Evolutionary conservation across 805 yeast genomes (phyloP).

Genomic region (Clavispora santaluciae): DNA sequence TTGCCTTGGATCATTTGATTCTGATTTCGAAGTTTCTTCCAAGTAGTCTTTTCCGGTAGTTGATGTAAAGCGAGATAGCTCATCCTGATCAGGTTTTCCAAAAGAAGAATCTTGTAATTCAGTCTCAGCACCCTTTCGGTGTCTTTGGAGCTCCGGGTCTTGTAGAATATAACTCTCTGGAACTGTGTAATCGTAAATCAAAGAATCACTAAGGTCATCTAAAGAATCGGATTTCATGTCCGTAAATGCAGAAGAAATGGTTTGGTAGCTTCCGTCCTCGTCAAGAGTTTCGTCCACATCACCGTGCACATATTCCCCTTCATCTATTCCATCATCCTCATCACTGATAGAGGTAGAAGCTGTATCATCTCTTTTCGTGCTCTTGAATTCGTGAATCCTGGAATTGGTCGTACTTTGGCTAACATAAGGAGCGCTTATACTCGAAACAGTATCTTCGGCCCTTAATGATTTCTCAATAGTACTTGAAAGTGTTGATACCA

Average conservation of each 20-base stretch:
- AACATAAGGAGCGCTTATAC: not conserved
- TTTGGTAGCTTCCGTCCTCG: slow-evolving; percentile 16
- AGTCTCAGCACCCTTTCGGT: not conserved
- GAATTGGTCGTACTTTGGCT: not conserved
- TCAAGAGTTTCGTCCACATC: slow-evolving; percentile 25
- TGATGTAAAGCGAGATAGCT: not conserved
- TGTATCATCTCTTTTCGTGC: not conserved
- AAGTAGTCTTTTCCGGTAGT: slow-evolving; percentile 1
- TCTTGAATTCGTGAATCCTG: not conserved
- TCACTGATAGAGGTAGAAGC: not conserved
- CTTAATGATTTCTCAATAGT: not conserved
- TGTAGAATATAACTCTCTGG: slow-evolving; percentile 14
- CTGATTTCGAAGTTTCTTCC: not conserved
- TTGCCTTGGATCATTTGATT: not conserved
- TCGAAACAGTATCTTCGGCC: not conserved
- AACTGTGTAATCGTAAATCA: slow-evolving; percentile 17
- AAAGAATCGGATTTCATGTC: slow-evolving; percentile 39
- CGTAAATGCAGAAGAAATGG: slow-evolving; percentile 32
- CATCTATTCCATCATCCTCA: slow-evolving; percentile 13
- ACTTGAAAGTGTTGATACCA: not conserved
- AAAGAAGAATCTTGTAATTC: not conserved
- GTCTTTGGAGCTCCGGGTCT: not conserved
- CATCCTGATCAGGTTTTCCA: not conserved
- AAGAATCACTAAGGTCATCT: slow-evolving; percentile 24
- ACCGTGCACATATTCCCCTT: too few species aligned